phyloP scores from a whole-genome alignment of 2,329 filamentous ascomycete species.

The Sclerotinia borealis region DNA sequence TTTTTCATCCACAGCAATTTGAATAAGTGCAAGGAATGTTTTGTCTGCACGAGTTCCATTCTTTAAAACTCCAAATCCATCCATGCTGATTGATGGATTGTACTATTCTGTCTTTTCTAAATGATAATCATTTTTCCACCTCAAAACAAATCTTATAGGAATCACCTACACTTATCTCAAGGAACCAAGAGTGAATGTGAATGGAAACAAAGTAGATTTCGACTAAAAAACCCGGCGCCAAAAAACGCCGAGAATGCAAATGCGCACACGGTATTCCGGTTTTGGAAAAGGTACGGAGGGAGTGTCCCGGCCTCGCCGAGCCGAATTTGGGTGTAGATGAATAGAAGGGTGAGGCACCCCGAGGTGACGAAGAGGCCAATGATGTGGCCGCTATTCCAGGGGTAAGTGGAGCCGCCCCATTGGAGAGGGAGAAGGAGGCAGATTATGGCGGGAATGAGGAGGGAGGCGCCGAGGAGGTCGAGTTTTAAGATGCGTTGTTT shows the following conservation, averaged over 20 bases:
- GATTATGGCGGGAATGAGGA: conserved; percentile 35
- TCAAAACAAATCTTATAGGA: too few relatives aligned
- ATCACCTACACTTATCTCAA: too few relatives aligned
- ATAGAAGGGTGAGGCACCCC: conserved; percentile 27
- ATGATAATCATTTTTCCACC: too few relatives aligned
- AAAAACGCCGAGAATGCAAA: conserved; percentile 21
- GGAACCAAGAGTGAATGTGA: too few relatives aligned
- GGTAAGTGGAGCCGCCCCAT: conserved; percentile 35
- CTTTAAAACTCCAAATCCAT: background rate
- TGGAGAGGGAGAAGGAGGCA: conserved; percentile 36
- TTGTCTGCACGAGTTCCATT: background rate
- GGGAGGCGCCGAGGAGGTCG: conserved; percentile 33
- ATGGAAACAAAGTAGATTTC: too few relatives aligned
- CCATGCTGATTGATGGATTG: too few relatives aligned
- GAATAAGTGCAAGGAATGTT: background rate
- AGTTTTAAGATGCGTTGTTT: conserved; percentile 26
- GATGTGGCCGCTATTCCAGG: conserved; percentile 33
- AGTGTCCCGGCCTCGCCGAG: conserved; percentile 32
- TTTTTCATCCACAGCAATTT: background rate
- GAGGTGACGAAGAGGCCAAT: conserved; percentile 34
- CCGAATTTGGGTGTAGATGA: conserved; percentile 31
- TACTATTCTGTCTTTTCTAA: too few relatives aligned
- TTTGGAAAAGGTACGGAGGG: conserved; percentile 33
- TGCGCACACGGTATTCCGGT: conserved; percentile 21
- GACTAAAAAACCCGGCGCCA: conserved; percentile 26